A percentile compares a stretch with the other conserved stretches of the same genome.
phyloP scores from a whole-genome alignment of 257 asterid species.

The Ligustrum vulgare region DNA sequence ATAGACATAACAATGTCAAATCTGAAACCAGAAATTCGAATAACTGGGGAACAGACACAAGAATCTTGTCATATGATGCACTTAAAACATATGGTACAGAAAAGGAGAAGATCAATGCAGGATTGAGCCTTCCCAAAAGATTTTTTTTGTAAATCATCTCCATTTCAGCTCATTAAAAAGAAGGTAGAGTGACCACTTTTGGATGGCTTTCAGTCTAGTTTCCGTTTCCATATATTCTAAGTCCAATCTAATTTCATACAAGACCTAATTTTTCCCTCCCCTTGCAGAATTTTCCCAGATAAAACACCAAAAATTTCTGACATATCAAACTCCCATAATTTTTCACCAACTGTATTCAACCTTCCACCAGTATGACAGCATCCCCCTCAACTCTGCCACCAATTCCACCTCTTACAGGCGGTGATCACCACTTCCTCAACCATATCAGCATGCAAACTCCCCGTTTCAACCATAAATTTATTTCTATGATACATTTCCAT shows the following conservation, averaged over 20 bases:
- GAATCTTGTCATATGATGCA: background rate
- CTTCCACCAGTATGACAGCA: background rate
- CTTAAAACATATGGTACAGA: background rate
- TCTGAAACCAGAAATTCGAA: background rate
- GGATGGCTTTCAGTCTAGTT: no score
- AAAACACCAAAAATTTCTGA: background rate
- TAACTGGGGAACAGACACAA: background rate
- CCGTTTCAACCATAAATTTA: no score
- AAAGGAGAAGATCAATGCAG: background rate
- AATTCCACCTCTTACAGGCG: background rate
- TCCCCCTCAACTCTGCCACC: background rate
- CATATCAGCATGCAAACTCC: background rate
- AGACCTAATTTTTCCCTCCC: no score
- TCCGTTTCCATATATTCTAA: no score
- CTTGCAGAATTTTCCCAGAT: background rate
- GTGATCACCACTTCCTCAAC: background rate
- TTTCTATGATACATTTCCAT: no score
- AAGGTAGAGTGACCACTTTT: background rate
- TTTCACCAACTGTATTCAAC: background rate
- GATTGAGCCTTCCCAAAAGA: background rate
- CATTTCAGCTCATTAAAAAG: background rate
- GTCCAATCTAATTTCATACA: no score
- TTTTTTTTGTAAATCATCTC: background rate
- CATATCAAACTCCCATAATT: background rate
- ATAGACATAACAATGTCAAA: background rate